Percentiles rank a stretch among this genome's conserved stretches.
phyloP scores from a whole-genome alignment of 129 eudicot species.

The Flaveria linearis region DNA sequence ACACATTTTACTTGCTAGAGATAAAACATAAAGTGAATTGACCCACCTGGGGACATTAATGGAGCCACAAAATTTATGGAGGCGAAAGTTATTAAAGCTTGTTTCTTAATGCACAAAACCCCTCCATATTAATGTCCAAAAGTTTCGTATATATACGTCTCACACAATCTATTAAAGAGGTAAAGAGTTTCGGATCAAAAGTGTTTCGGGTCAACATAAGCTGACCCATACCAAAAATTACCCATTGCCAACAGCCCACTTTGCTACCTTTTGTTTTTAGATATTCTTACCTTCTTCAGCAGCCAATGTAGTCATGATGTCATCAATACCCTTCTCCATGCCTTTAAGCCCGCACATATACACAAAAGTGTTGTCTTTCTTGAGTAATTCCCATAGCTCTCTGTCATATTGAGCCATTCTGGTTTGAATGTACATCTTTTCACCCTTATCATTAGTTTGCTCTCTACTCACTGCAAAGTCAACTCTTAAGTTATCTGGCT shows the following conservation, averaged over 20 bases:
- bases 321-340: constrained; percentile 99
- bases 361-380: constrained; percentile 94
- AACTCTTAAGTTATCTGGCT: constrained; percentile 80
- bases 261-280: neutral
- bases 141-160: neutral
- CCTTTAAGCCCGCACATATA: constrained; percentile 99
- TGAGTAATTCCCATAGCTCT: constrained; percentile 92
- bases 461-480: constrained; percentile 99
- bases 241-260: neutral
- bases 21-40: too few relatives aligned
- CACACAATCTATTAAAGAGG: neutral
- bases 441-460: constrained; percentile 93
- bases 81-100: neutral
- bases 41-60: too few relatives aligned
- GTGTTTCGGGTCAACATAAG: neutral
- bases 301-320: constrained; percentile 88
- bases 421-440: constrained; percentile 98
- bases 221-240: neutral
- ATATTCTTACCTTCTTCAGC: constrained; percentile 77
- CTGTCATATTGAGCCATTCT: constrained; percentile 94
- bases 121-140: neutral
- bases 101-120: neutral
- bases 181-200: neutral
- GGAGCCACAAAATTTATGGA: too few relatives aligned
- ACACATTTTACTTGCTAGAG: neutral